These are phyloP conservation scores for Stemphylium beticola DNA, from an alignment of 2,329 filamentous ascomycete species.

Conservation along the genomic window DNA sequence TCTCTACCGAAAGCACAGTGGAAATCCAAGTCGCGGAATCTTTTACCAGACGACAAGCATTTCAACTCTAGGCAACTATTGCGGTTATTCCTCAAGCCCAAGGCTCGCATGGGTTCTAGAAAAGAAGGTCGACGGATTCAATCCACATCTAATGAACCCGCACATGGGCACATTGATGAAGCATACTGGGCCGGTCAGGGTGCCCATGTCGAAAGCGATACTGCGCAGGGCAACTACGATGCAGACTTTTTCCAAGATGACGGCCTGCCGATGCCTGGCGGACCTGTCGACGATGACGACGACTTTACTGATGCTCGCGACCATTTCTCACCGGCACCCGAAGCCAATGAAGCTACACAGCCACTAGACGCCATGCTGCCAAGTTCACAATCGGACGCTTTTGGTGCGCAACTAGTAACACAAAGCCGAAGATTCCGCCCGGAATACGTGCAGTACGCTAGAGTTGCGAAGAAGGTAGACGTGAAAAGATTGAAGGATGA, in stretches of 20 bases:
- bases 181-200: conserved; percentile 82
- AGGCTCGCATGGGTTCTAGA: conserved; percentile 77
- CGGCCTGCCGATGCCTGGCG: conserved; percentile 70
- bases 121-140: conserved; percentile 51
- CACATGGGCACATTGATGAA: conserved; percentile 85
- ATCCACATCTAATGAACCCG: conserved; percentile 55
- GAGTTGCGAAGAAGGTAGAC: conserved; percentile 71
- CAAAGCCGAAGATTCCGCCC: conserved; percentile 66
- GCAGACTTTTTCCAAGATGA: conserved; percentile 98
- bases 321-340: conserved; percentile 73
- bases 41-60: conserved; percentile 96
- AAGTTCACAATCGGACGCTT: conserved; percentile 60
- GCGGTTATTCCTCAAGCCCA: conserved; percentile 92
- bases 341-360: conserved; percentile 43
- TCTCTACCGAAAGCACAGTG: conserved; percentile 91
- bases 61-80: conserved; percentile 94
- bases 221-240: conserved; percentile 80
- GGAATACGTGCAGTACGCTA: conserved; percentile 70
- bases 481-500: conserved; percentile 69
- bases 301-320: conserved; percentile 81
- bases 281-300: conserved; percentile 68
- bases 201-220: conserved; percentile 58
- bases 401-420: conserved; percentile 67
- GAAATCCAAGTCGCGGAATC: conserved; percentile 90
- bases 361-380: conserved; percentile 58